These are phyloP conservation scores for Zymoseptoria passerinii DNA, from an alignment of 2,329 filamentous ascomycete genomes.

Conservation along the genomic window DNA sequence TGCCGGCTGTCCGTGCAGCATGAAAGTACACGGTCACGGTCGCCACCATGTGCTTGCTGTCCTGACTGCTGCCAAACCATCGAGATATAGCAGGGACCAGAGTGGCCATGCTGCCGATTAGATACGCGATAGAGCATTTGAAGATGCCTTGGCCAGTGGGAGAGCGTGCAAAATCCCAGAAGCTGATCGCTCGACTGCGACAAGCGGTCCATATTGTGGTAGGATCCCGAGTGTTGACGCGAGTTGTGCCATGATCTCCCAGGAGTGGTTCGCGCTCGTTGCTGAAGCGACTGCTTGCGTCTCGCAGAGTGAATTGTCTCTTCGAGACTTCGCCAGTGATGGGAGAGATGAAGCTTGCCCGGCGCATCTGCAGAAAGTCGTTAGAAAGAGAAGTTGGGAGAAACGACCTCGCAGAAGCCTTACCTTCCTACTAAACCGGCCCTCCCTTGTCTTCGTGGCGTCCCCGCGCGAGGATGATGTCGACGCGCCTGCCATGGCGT, in stretches of 20 bases:
- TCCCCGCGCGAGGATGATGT: background rate
- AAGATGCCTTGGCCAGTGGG: conserved; percentile 70
- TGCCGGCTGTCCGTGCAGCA: conserved; percentile 64
- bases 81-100: conserved; percentile 66
- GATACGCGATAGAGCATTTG: conserved; percentile 85
- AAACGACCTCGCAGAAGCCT: background rate
- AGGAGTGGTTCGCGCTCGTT: conserved; percentile 33
- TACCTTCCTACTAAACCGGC: background rate
- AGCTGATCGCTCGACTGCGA: conserved; percentile 3
- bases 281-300: conserved; percentile 32
- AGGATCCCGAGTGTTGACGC: background rate
- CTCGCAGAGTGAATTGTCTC: conserved; percentile 68
- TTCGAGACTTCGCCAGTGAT: conserved; percentile 76
- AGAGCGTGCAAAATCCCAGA: conserved; percentile 37
- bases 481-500: background rate
- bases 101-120: conserved; percentile 77
- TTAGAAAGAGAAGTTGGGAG: background rate
- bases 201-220: conserved; percentile 5
- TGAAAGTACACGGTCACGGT: conserved; percentile 95
- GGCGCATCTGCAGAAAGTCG: conserved; percentile 46
- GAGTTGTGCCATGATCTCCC: conserved; percentile 8
- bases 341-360: conserved; percentile 81
- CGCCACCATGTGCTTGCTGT: conserved; percentile 89
- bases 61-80: conserved; percentile 64
- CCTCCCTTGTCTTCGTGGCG: background rate